Base-by-base conservation (phyloP, 1,284 basidiomycete genomes). In the Leccinum variabile region DNA sequence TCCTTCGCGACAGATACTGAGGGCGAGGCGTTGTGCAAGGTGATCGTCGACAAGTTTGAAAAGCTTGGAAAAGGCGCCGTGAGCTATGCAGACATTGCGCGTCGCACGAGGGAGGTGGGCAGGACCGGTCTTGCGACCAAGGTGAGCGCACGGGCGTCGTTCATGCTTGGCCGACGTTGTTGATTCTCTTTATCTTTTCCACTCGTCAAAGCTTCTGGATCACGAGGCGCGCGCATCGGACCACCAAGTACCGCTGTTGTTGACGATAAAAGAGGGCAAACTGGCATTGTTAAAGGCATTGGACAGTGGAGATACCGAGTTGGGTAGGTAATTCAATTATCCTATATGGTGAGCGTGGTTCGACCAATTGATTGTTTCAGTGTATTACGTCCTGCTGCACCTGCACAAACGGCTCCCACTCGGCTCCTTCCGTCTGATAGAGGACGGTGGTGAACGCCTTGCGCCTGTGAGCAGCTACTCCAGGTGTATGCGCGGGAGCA, bases 51-150 rank as follows among this genome's bases (percentile, higher is more conserved):
- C 66, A 97, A 97, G 75, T 96, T 97, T 62, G 82, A 88, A 69
- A 81, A 84, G 59, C 77, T 90, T 22, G 89, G 90, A 3, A 84
- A 89, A 66, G 80, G 83, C 49, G 80, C 86, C 66, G 92, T 97
- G 28, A 95, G 92, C 72, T 98, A 95, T 74, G 95, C 96, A 10
- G 97, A 98, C 66, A 96, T 99, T 68, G 96, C 97, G 1, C 88
- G 88, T 75, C 88, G 89, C 49, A 96, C 97, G 22, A 98, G 95
- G 95, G 92, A 95, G 73, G 88, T 90, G 3, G 97, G 97, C 0
- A 79, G 95, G 56, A 84, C 85, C 0, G 85, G 88, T 46, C 79
- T 99, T 41, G 97, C 97, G 1, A 98, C 95, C 0, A 92, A 91
- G 84, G 92, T 94, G 67, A 63, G 46, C 3, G 22, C 46, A 49